A percentile compares a stretch with the other conserved stretches of the same genome.
phyloP scores from a whole-genome alignment of 768 basidiomycete genomes.

The Pluteus cervinus region DNA sequence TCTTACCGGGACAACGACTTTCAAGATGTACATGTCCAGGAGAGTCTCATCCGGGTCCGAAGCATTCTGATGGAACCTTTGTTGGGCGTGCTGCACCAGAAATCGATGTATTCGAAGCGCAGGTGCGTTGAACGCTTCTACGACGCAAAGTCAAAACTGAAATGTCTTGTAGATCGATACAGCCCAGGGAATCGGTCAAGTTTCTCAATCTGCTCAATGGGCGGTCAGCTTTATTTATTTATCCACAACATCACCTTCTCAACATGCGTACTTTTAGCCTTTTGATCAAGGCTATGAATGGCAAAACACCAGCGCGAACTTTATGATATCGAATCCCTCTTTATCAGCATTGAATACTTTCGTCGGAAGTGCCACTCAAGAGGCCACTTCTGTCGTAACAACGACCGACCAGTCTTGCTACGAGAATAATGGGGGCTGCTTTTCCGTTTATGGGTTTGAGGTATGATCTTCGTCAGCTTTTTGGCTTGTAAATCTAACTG shows the following conservation, averaged over 20 bases:
- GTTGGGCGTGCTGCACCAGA: slow-evolving; percentile 84
- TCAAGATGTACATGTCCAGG: slow-evolving; percentile 83
- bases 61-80: slow-evolving; percentile 65
- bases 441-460: slow-evolving; percentile 77
- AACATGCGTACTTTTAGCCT: slow-evolving; percentile 38
- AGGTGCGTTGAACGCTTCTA: slow-evolving; percentile 26
- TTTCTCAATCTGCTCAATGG: slow-evolving; percentile 85
- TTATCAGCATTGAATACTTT: slow-evolving; percentile 56
- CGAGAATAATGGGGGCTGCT: slow-evolving; percentile 51
- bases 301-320: slow-evolving; percentile 54
- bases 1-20: slow-evolving; percentile 73
- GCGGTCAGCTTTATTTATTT: slow-evolving; percentile 41
- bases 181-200: slow-evolving; percentile 42
- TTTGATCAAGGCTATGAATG: slow-evolving; percentile 71
- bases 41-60: slow-evolving; percentile 82
- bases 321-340: slow-evolving; percentile 50
- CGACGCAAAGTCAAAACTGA: too few relatives aligned
- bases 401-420: slow-evolving; percentile 68
- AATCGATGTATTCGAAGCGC: slow-evolving; percentile 88
- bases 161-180: slow-evolving; percentile 39
- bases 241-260: slow-evolving; percentile 2
- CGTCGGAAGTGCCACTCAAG: slow-evolving; percentile 65
- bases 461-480: too few relatives aligned
- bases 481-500: too few relatives aligned
- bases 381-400: slow-evolving; percentile 73